These are phyloP conservation scores for Quercus phellos DNA, from an alignment of 331 rosid genomes.

Conservation along the genomic window DNA sequence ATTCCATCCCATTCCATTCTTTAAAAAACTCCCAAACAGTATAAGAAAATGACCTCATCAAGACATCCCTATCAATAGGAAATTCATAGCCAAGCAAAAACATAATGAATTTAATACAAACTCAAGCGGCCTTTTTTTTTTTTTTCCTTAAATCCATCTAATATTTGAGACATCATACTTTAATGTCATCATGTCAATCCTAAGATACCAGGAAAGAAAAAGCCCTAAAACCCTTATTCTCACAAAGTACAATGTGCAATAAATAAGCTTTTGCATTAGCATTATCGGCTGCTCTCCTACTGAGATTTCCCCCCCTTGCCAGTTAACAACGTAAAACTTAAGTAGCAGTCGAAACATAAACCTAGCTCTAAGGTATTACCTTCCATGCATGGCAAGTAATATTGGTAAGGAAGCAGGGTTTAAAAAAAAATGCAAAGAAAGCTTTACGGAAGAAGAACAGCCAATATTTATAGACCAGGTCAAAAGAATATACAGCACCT, in stretches of 20 bases:
- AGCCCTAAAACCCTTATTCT: neutral
- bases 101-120: neutral
- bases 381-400: neutral
- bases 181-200: neutral
- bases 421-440: neutral
- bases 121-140: neutral
- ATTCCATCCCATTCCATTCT: no score
- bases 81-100: neutral
- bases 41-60: neutral
- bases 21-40: no score
- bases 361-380: neutral
- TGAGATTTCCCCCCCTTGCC: neutral
- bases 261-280: neutral
- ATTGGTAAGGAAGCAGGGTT: neutral
- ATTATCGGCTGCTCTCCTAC: neutral
- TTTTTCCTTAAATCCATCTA: neutral
- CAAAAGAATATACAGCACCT: slow-evolving; percentile 51
- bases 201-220: neutral
- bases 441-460: neutral
- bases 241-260: neutral
- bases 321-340: neutral
- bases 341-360: neutral
- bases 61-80: neutral
- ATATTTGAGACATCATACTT: neutral
- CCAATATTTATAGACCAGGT: neutral